These are phyloP conservation scores for Elaphomyces granulatus DNA, from an alignment of 495 filamentous ascomycete genomes.

Conservation along the genomic window DNA sequence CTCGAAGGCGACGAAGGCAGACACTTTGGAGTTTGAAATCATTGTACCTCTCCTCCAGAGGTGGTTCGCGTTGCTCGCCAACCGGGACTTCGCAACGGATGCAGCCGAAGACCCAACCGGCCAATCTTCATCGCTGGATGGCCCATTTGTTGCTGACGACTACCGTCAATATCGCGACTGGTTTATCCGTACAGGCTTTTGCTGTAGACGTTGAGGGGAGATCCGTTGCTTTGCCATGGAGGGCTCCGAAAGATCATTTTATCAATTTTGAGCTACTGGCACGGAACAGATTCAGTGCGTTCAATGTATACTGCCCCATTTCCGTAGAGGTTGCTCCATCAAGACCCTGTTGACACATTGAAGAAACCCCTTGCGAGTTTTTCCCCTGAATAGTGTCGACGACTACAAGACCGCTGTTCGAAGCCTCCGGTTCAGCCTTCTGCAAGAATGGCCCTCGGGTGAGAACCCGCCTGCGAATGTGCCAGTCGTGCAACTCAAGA, in stretches of 20 bases:
- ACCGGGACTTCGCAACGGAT: too few relatives aligned
- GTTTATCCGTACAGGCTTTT: background rate
- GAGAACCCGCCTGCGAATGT: background rate
- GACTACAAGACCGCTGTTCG: background rate
- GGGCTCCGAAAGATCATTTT: too few relatives aligned
- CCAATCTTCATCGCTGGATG: slow-evolving; percentile 4
- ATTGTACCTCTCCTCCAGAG: background rate
- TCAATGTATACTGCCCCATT: too few relatives aligned
- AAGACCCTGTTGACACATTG: too few relatives aligned
- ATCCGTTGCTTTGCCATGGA: too few relatives aligned
- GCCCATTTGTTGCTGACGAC: slow-evolving; percentile 5
- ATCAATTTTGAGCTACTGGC: too few relatives aligned
- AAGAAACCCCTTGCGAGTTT: too few relatives aligned
- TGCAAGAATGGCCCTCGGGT: background rate
- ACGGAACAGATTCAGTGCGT: too few relatives aligned
- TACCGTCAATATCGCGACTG: slow-evolving; percentile 3
- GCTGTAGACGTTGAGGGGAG: too few relatives aligned
- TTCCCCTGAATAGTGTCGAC: too few relatives aligned
- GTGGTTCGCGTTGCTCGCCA: background rate
- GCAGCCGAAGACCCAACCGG: background rate
- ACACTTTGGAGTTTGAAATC: background rate
- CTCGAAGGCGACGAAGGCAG: background rate
- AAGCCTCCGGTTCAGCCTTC: background rate
- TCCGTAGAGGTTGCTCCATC: too few relatives aligned
- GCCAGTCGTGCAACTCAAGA: too few relatives aligned